phyloP scores from a whole-genome alignment of 108 stramenopile species.

The Chaetoceros tenuissimus region DNA sequence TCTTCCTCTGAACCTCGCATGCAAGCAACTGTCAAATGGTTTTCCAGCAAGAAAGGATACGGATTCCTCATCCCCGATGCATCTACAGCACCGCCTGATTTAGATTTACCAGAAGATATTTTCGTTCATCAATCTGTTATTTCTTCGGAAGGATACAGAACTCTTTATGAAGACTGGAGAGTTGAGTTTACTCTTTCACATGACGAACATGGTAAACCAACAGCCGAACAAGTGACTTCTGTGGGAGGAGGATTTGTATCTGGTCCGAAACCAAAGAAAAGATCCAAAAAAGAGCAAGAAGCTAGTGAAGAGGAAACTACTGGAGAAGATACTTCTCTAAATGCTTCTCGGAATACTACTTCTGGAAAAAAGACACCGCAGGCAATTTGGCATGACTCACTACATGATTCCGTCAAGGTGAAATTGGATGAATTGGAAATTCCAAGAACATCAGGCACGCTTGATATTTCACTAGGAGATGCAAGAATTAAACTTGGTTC shows the following conservation, averaged over 20 bases:
- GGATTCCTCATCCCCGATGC: slow-evolving; percentile 68
- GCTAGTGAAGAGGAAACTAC: background rate
- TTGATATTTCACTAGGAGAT: slow-evolving; percentile 46
- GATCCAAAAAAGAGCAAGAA: background rate
- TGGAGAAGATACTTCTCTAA: background rate
- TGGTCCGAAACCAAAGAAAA: slow-evolving; percentile 5
- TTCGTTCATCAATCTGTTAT: slow-evolving; percentile 74
- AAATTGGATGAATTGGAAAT: slow-evolving; percentile 33
- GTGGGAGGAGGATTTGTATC: slow-evolving; percentile 53
- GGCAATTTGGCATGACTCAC: slow-evolving; percentile 36
- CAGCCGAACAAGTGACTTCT: slow-evolving; percentile 58
- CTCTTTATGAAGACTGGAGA: slow-evolving; percentile 48
- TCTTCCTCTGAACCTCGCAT: slow-evolving; percentile 7
- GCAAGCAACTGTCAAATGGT: slow-evolving; percentile 78
- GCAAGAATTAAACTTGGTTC: slow-evolving; percentile 66
- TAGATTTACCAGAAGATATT: slow-evolving; percentile 49
- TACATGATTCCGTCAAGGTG: slow-evolving; percentile 34
- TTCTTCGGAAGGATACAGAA: slow-evolving; percentile 51
- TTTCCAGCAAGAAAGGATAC: slow-evolving; percentile 70
- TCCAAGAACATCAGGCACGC: slow-evolving; percentile 33
- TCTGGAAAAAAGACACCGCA: slow-evolving; percentile 14
- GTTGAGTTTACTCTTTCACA: slow-evolving; percentile 63
- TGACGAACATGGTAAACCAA: slow-evolving; percentile 66
- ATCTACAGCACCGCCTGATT: background rate
- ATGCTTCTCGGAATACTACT: slow-evolving; percentile 3